Evolutionary conservation across 768 basidiomycete species (phyloP), one percentile per base, ranked within the genome.

Genomic region (Russula foetens): DNA sequence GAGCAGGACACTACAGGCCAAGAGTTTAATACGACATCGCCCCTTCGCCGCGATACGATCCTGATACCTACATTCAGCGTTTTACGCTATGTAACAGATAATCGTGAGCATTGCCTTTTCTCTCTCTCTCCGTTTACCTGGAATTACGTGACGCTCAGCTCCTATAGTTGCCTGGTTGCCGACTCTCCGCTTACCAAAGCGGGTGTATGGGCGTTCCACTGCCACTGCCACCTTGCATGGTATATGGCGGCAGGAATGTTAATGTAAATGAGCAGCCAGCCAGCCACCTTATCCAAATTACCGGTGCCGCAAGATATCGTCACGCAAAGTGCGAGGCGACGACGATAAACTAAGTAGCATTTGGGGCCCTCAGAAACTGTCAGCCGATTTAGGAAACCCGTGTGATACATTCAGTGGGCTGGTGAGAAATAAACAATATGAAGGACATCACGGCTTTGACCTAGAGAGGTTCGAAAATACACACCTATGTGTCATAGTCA

Each of bases 161-260:
- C n/a, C n/a, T n/a, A n/a, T n/a, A n/a, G n/a, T n/a, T n/a, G n/a
- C n/a, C n/a, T n/a, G n/a, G n/a, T n/a, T n/a, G n/a, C 28, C 29
- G n/a, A 26, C 24, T 19, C 14, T 33, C 31, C 31, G 31, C 5
- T 24, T 1, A 14, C 31, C 31, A 17, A 43, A 62, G 58, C 62
- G 29, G 62, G 64, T n/a, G 7, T 59, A n/a, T 65, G 58, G 62
- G 62, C 64, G 24, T 65, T 61, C 51, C 64, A 65, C 44, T 63
- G 61, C 51, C 64, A 65, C 44, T 63, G 61, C 29, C 64, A 65
- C 19, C 19, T 65, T 9, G 44, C 48, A 31, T 63, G 57, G 62
- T 62, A 64, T 15, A 64, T 64, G 63, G 56, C 56, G 0, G 61
- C 64, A 0, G 64, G 64, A 23, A 19, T 62, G 49, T 28, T 63